These are phyloP conservation scores for Leccinum fuscescens DNA, from an alignment of 1,284 basidiomycete species.

Conservation along the genomic window DNA sequence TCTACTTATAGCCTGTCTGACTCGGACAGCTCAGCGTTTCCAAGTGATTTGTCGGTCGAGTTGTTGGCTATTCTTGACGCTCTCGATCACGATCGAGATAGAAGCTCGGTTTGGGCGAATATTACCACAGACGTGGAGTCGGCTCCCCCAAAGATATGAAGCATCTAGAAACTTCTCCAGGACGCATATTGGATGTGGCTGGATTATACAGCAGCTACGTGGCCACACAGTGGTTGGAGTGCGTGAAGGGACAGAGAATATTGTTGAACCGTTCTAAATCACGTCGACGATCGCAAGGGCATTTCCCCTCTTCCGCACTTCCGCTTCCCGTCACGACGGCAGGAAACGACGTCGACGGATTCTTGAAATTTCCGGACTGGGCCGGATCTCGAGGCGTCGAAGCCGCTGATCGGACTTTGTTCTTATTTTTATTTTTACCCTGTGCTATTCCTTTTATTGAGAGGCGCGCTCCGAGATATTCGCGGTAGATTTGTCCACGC, in stretches of 20 bases:
- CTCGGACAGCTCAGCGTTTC: neutral
- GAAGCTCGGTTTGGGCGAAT: slow-evolving; percentile 10
- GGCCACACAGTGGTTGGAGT: neutral
- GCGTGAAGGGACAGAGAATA: neutral
- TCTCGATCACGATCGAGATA: slow-evolving; percentile 25
- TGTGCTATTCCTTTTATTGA: slow-evolving; percentile 10
- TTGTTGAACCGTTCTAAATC: neutral
- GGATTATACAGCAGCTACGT: neutral
- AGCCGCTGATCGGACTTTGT: slow-evolving; percentile 24
- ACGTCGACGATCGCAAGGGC: slow-evolving; percentile 8
- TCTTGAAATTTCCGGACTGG: slow-evolving; percentile 20
- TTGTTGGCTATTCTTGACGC: slow-evolving; percentile 12
- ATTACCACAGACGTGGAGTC: slow-evolving; percentile 4
- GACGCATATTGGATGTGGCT: neutral
- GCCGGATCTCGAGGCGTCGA: slow-evolving; percentile 24
- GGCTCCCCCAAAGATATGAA: neutral
- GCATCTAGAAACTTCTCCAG: neutral
- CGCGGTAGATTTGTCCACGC: slow-evolving; percentile 21
- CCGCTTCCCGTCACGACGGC: neutral
- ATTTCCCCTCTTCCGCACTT: slow-evolving; percentile 3
- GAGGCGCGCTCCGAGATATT: slow-evolving; percentile 21
- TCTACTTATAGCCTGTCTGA: neutral
- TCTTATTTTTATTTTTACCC: neutral
- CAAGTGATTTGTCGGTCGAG: neutral
- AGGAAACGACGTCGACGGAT: slow-evolving; percentile 6